phyloP scores from a whole-genome alignment of 352 stramenopile species.

The Phytopythium mirpurense region DNA sequence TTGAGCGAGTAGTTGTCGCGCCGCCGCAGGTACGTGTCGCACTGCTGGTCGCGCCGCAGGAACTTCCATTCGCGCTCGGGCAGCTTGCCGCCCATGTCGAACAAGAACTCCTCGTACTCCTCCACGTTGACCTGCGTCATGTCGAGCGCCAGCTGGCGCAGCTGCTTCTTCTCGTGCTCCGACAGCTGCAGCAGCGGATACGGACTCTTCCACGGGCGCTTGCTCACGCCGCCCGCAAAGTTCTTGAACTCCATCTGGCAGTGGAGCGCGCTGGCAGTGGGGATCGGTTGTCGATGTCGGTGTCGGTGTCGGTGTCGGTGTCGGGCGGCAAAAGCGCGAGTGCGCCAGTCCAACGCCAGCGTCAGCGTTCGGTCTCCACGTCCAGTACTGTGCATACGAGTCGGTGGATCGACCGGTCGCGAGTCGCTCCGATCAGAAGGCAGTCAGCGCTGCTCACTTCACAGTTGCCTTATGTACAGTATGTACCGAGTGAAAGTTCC shows the following conservation, averaged over 20 bases:
- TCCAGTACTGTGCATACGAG: too few species aligned
- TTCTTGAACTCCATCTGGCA: constrained; percentile 10
- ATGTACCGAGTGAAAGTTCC: too few species aligned
- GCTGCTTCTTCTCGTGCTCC: constrained; percentile 10
- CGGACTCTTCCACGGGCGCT: constrained; percentile 16
- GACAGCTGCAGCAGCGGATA: constrained; percentile 8
- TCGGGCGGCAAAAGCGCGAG: constrained; percentile 4
- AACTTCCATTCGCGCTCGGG: constrained; percentile 7
- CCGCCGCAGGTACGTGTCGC: constrained; percentile 9
- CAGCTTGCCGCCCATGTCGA: constrained; percentile 5
- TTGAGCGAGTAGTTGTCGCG: constrained; percentile 9
- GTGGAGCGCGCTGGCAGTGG: neutral
- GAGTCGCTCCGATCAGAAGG: too few species aligned
- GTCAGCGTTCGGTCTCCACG: too few species aligned
- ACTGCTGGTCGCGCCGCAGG: constrained; percentile 7
- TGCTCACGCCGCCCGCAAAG: constrained; percentile 10
- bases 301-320: neutral
- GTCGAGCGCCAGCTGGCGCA: constrained; percentile 20
- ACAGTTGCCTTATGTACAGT: too few species aligned
- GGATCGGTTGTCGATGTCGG: neutral
- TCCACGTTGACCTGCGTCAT: constrained; percentile 11
- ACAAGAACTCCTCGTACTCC: constrained; percentile 18
- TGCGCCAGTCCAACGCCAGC: too few species aligned
- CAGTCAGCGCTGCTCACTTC: too few species aligned
- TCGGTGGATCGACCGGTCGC: too few species aligned